Evolutionary conservation across 805 yeast genomes (phyloP).

Genomic region (Candida golubevii): DNA sequence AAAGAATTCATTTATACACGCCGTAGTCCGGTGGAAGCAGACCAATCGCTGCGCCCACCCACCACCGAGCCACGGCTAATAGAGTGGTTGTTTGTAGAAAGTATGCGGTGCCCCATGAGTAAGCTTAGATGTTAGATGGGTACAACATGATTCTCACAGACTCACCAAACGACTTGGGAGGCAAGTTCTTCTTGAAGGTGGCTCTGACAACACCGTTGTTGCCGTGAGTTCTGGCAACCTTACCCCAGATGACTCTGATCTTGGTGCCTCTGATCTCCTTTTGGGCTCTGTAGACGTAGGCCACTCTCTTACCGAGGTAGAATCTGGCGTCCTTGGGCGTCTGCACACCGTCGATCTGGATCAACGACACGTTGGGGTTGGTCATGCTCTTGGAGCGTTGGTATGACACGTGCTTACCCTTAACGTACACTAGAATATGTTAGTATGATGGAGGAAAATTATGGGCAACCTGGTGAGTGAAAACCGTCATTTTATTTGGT

Average conservation of each 20-base stretch:
- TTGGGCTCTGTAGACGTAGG: slow-evolving; percentile 98
- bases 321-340: slow-evolving; percentile 92
- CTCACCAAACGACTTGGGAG: slow-evolving; percentile 99
- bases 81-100: slow-evolving; percentile 12
- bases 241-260: slow-evolving; percentile 99
- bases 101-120: not conserved
- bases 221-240: slow-evolving; percentile 98
- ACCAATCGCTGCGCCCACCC: not conserved
- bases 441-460: slow-evolving; percentile 22
- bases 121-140: slow-evolving; percentile 95
- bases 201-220: slow-evolving; percentile 98
- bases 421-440: slow-evolving; percentile 82
- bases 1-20: slow-evolving; percentile 20
- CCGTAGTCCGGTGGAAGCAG: slow-evolving; percentile 7
- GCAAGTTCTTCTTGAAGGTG: slow-evolving; percentile 97
- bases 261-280: slow-evolving; percentile 98
- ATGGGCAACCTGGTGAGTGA: too few relatives aligned
- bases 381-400: slow-evolving; percentile 98
- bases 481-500: too few relatives aligned
- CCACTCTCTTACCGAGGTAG: slow-evolving; percentile 99
- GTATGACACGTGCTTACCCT: slow-evolving; percentile 99
- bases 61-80: slow-evolving; percentile 11
- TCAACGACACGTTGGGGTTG: slow-evolving; percentile 96
- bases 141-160: slow-evolving; percentile 99
- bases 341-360: slow-evolving; percentile 95